Conservation (phyloP, 352 stramenopile genomes). For the Globisporangium echinulatum region DNA sequence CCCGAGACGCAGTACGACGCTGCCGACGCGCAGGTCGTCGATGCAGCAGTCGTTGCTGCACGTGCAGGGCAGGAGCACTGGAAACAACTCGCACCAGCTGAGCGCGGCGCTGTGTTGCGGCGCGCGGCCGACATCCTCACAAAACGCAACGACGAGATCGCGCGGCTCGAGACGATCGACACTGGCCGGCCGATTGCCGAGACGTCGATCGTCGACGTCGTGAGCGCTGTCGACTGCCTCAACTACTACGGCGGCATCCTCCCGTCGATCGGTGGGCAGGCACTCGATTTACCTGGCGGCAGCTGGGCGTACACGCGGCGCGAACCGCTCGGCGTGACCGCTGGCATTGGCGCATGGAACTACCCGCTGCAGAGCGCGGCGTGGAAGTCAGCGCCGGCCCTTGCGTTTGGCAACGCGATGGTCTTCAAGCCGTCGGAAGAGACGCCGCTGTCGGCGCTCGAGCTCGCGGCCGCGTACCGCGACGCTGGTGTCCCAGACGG, state of each 20-base stretch:
- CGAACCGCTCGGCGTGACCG: slow-evolving; percentile 66
- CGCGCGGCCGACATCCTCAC: slow-evolving; percentile 57
- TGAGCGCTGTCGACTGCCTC: slow-evolving; percentile 67
- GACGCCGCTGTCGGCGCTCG: slow-evolving; percentile 71
- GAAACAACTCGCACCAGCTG: slow-evolving; percentile 45
- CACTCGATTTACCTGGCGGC: slow-evolving; percentile 50
- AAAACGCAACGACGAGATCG: slow-evolving; percentile 54
- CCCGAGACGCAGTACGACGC: slow-evolving; percentile 52
- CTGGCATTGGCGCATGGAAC: slow-evolving; percentile 79
- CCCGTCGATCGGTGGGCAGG: slow-evolving; percentile 62
- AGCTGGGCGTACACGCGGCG: slow-evolving; percentile 77
- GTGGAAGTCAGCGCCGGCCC: slow-evolving; percentile 74
- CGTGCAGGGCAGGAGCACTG: slow-evolving; percentile 50
- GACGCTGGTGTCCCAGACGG: slow-evolving; percentile 65
- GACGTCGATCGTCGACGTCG: slow-evolving; percentile 60
- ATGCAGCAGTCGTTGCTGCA: slow-evolving; percentile 38
- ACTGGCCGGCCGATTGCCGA: slow-evolving; percentile 72
- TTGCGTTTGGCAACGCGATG: slow-evolving; percentile 88
- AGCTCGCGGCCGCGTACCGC: slow-evolving; percentile 59
- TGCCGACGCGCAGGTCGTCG: slow-evolving; percentile 39
- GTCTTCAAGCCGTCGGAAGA: slow-evolving; percentile 90
- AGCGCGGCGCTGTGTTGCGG: slow-evolving; percentile 59
- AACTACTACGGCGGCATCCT: slow-evolving; percentile 72
- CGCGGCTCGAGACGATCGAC: slow-evolving; percentile 69
- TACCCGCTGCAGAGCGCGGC: slow-evolving; percentile 74